These are phyloP conservation scores for Cornus suecica DNA, from an alignment of 148 eudicot genomes.

Conservation along the genomic window DNA sequence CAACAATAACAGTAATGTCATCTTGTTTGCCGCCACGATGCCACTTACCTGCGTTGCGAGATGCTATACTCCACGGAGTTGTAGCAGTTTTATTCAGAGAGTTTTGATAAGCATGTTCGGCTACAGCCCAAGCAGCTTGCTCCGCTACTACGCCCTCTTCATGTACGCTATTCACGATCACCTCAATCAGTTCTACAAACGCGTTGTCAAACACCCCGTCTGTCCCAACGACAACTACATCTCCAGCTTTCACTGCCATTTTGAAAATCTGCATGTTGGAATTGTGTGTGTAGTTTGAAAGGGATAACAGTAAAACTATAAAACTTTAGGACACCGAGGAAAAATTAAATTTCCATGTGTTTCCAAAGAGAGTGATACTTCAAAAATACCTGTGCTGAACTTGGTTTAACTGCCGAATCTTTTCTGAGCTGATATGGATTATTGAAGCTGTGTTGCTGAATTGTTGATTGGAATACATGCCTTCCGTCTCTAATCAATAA, in stretches of 20 bases:
- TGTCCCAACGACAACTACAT: slow-evolving; percentile 1
- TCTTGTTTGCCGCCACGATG: slow-evolving; percentile 14
- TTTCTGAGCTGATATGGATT: slow-evolving; percentile 21
- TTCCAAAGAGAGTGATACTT: too few species aligned
- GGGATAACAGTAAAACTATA: too few species aligned
- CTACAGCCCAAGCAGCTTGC: slow-evolving; percentile 15
- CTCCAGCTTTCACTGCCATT: background rate
- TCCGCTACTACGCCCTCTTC: background rate
- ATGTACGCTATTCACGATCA: background rate
- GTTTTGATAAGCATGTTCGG: slow-evolving; percentile 18
- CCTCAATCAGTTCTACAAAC: background rate
- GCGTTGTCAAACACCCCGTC: slow-evolving; percentile 16
- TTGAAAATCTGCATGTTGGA: background rate
- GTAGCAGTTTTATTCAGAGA: background rate
- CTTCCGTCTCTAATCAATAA: slow-evolving; percentile 17
- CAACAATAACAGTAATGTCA: slow-evolving; percentile 15
- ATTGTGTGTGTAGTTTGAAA: too few species aligned
- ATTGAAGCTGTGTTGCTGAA: slow-evolving; percentile 19
- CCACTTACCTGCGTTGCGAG: background rate
- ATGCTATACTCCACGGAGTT: background rate
- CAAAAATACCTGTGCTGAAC: slow-evolving; percentile 3
- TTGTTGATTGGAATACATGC: slow-evolving; percentile 7
- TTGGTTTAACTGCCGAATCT: background rate
- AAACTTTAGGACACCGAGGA: too few species aligned
- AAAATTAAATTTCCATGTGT: too few species aligned